Conservation (phyloP, 1,139 yeast species). For the Hanseniaspora sp. region DNA sequence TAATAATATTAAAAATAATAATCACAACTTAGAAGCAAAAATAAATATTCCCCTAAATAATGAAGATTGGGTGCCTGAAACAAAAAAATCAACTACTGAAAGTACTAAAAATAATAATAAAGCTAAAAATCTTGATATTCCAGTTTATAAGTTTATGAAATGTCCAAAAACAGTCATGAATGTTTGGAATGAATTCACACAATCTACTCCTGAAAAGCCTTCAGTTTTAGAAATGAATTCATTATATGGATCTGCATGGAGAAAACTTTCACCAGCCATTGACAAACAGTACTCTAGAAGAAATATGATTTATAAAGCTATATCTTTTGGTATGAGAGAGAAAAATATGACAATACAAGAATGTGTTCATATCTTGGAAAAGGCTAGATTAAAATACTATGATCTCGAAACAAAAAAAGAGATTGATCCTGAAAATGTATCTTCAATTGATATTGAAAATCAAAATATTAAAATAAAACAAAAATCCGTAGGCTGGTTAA, state of each 20-base stretch:
- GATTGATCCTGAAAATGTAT: not conserved
- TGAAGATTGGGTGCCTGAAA: not conserved
- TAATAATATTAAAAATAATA: not conserved
- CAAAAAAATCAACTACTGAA: not conserved
- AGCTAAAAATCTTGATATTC: not conserved
- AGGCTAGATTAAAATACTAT: constrained; percentile 23
- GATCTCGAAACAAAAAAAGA: not conserved
- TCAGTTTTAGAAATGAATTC: constrained; percentile 32
- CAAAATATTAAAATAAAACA: constrained; percentile 17
- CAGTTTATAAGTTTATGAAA: constrained; percentile 30
- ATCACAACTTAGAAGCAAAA: not conserved
- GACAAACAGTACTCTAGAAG: constrained; percentile 34
- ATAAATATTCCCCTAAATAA: not conserved
- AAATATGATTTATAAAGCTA: constrained; percentile 33
- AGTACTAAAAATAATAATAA: not conserved
- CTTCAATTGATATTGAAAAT: constrained; percentile 25
- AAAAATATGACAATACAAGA: constrained; percentile 30
- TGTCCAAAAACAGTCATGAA: constrained; percentile 34
- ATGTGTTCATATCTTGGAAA: constrained; percentile 31
- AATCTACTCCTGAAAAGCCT: constrained; percentile 32
- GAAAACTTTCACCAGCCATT: constrained; percentile 33
- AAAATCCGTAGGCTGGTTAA: constrained; percentile 36
- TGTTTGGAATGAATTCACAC: constrained; percentile 35
- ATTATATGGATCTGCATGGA: constrained; percentile 34
- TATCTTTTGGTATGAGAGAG: constrained; percentile 30